These are phyloP conservation scores for Globisporangium abappressorium DNA, from an alignment of 352 stramenopile genomes.

Conservation along the genomic window DNA sequence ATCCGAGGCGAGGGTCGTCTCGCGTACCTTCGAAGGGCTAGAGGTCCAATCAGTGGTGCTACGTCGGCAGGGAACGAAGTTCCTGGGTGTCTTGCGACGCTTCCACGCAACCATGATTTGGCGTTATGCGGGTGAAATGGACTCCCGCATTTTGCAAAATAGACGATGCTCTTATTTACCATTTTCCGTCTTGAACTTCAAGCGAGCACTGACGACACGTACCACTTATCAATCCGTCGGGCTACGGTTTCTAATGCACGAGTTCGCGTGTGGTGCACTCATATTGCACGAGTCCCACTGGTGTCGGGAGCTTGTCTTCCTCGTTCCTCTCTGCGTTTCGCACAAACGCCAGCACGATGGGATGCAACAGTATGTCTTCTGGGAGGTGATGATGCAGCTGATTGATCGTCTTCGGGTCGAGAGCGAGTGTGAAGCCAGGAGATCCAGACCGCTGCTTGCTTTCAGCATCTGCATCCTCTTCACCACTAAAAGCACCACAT, in stretches of 20 bases:
- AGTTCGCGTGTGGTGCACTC: constrained; percentile 13
- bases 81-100: no score
- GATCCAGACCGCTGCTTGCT: neutral
- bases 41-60: no score
- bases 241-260: neutral
- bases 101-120: no score
- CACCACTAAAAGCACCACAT: neutral
- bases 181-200: neutral
- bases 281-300: constrained; percentile 9
- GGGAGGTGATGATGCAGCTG: constrained; percentile 6
- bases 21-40: no score
- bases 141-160: no score
- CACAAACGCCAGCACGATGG: constrained; percentile 1
- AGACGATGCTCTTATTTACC: constrained; percentile 9
- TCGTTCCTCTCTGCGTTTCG: constrained; percentile 2
- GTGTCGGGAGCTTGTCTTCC: neutral
- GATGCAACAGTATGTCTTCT: constrained; percentile 2
- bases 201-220: neutral
- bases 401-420: constrained; percentile 7
- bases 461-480: neutral
- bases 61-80: no score
- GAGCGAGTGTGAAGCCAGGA: neutral
- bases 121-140: no score
- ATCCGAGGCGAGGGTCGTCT: no score
- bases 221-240: neutral